Evolutionary conservation across 2,329 filamentous ascomycete species (phyloP).

Genomic region (Fusarium domesticum): DNA sequence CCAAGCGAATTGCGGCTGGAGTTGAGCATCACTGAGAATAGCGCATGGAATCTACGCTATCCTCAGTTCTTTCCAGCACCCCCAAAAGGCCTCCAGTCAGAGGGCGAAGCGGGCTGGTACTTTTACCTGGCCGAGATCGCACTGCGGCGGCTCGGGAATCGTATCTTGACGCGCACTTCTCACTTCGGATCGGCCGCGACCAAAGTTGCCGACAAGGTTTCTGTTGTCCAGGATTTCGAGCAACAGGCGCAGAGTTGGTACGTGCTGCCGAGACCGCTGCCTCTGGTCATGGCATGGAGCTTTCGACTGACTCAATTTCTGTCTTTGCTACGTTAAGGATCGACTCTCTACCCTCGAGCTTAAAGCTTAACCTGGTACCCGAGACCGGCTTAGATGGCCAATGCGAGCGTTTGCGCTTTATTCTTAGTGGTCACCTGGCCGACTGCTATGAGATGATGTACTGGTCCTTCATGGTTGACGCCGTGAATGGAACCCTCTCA

Average conservation of each 20-base stretch:
- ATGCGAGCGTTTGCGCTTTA: background rate
- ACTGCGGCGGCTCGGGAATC: background rate
- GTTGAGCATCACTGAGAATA: constrained; percentile 1
- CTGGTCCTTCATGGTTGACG: constrained; percentile 2
- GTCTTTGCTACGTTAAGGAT: background rate
- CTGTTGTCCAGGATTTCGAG: constrained; percentile 1
- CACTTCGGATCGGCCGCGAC: background rate
- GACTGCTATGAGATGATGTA: constrained; percentile 8
- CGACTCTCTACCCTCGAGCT: background rate
- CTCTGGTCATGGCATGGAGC: background rate
- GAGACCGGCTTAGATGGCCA: background rate
- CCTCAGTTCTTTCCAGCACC: constrained; percentile 2
- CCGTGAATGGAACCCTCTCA: background rate
- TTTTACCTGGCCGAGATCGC: constrained; percentile 6
- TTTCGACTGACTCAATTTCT: background rate
- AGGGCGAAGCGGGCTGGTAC: constrained; percentile 4
- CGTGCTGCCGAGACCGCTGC: background rate
- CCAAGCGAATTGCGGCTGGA: constrained; percentile 2
- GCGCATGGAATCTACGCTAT: constrained; percentile 1
- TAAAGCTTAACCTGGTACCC: background rate
- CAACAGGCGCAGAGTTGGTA: constrained; percentile 3
- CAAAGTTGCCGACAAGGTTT: background rate
- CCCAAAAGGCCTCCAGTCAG: background rate
- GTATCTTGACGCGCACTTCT: constrained; percentile 1
- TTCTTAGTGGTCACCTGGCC: constrained; percentile 1